These are phyloP conservation scores for Pyrenophora graminea DNA, from an alignment of 2,329 filamentous ascomycete species.

Conservation along the genomic window DNA sequence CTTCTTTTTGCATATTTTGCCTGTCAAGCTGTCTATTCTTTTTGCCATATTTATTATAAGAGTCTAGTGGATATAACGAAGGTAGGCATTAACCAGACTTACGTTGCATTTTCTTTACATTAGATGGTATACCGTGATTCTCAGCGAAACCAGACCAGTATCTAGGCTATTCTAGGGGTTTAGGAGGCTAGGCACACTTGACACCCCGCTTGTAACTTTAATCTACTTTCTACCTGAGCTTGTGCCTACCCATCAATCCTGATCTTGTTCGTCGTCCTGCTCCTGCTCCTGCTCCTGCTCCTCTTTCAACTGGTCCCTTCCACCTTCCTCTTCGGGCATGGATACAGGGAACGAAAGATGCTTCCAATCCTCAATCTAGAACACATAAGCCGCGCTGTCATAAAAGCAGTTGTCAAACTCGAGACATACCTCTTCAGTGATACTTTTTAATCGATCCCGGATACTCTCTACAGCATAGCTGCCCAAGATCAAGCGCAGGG, in stretches of 20 bases:
- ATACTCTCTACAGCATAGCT: conserved; percentile 97
- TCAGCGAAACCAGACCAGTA: too few relatives aligned
- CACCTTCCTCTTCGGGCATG: conserved; percentile 26
- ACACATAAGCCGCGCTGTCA: not conserved
- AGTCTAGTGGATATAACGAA: not conserved
- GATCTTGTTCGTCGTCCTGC: conserved; percentile 30
- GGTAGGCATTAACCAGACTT: too few relatives aligned
- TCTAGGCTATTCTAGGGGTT: too few relatives aligned
- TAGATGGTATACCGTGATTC: too few relatives aligned
- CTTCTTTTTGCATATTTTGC: not conserved
- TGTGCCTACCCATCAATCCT: conserved; percentile 18
- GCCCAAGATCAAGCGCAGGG: conserved; percentile 81
- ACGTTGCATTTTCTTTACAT: too few relatives aligned
- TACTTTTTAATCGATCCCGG: conserved; percentile 81
- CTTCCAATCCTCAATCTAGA: conserved; percentile 35
- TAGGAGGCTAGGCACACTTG: too few relatives aligned
- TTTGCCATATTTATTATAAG: not conserved
- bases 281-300: conserved; percentile 20
- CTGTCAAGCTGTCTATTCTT: not conserved
- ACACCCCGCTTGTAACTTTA: too few relatives aligned
- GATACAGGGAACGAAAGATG: conserved; percentile 30
- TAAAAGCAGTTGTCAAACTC: not conserved
- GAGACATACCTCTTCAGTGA: conserved; percentile 79
- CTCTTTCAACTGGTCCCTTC: conserved; percentile 20
- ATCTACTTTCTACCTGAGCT: not conserved